Evolutionary conservation across 768 basidiomycete genomes (phyloP).

Genomic region (Kwoniella sp.): DNA sequence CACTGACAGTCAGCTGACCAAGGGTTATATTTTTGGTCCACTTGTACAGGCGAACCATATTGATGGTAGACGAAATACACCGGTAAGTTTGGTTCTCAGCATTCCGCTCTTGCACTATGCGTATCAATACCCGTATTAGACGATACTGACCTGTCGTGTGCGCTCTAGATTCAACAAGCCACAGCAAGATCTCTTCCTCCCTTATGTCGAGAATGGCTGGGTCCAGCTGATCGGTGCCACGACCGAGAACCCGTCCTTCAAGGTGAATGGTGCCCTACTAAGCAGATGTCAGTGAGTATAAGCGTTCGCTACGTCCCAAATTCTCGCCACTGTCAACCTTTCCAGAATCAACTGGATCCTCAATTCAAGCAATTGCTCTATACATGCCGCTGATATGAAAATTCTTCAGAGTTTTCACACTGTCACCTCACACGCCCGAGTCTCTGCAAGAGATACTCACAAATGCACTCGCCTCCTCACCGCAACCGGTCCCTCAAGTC

Average conservation of each 20-base stretch:
- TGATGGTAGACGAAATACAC: slow-evolving; percentile 85
- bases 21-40: too few relatives aligned
- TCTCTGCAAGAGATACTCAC: slow-evolving; percentile 66
- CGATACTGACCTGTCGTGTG: too few relatives aligned
- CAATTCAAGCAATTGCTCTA: neutral
- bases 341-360: too few relatives aligned
- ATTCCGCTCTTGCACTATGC: too few relatives aligned
- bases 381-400: slow-evolving; percentile 21
- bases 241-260: slow-evolving; percentile 88
- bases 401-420: slow-evolving; percentile 65
- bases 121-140: too few relatives aligned
- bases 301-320: too few relatives aligned
- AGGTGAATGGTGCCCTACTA: slow-evolving; percentile 70
- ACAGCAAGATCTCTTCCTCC: slow-evolving; percentile 72
- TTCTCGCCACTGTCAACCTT: too few relatives aligned
- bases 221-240: slow-evolving; percentile 82
- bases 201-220: slow-evolving; percentile 75
- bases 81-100: slow-evolving; percentile 61
- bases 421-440: slow-evolving; percentile 68
- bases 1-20: too few relatives aligned
- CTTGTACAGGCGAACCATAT: slow-evolving; percentile 64
- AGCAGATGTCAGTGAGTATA: slow-evolving; percentile 72
- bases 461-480: slow-evolving; percentile 58
- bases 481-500: slow-evolving; percentile 54
- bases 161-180: slow-evolving; percentile 42